Conservation (phyloP, 257 asterid species). For the Craterostigma plantagineum region DNA sequence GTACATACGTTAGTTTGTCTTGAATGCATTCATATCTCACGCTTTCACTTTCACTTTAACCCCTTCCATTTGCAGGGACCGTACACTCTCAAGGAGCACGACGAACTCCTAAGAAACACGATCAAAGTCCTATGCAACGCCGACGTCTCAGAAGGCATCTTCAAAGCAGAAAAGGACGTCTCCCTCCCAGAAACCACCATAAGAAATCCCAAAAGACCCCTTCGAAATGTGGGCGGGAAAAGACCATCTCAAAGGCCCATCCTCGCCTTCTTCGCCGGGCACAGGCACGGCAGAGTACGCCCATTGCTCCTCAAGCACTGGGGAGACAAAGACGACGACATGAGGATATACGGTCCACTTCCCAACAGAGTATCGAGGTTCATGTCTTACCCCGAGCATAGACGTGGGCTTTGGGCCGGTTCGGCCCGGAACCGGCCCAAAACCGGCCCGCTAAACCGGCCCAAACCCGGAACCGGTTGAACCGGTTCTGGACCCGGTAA, state of each 20-base stretch:
- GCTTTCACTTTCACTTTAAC: no score
- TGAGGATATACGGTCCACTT: conserved; percentile 55
- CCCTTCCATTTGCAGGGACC: conserved; percentile 42
- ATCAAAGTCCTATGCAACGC: conserved; percentile 84
- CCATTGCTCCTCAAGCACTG: conserved; percentile 55
- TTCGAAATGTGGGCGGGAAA: conserved; percentile 59
- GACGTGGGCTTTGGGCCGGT: no score
- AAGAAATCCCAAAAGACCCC: conserved; percentile 51
- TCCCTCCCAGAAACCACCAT: conserved; percentile 78
- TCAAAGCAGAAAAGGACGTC: conserved; percentile 42
- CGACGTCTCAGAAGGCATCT: conserved; percentile 60
- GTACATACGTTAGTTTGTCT: conserved; percentile 23
- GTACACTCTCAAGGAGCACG: conserved; percentile 42
- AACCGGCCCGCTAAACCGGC: no score
- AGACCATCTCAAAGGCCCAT: conserved; percentile 69
- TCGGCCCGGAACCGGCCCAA: no score
- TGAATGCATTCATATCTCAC: neutral
- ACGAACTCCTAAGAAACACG: conserved; percentile 46
- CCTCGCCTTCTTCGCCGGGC: conserved; percentile 85
- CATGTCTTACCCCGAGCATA: conserved; percentile 55
- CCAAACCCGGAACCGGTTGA: no score
- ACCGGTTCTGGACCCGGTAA: no score
- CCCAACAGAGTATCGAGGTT: conserved; percentile 35
- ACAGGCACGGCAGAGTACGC: conserved; percentile 71
- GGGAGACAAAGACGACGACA: conserved; percentile 53